phyloP scores from a whole-genome alignment of 2,329 filamentous ascomycete species.

The Aspergillus chevalieri region DNA sequence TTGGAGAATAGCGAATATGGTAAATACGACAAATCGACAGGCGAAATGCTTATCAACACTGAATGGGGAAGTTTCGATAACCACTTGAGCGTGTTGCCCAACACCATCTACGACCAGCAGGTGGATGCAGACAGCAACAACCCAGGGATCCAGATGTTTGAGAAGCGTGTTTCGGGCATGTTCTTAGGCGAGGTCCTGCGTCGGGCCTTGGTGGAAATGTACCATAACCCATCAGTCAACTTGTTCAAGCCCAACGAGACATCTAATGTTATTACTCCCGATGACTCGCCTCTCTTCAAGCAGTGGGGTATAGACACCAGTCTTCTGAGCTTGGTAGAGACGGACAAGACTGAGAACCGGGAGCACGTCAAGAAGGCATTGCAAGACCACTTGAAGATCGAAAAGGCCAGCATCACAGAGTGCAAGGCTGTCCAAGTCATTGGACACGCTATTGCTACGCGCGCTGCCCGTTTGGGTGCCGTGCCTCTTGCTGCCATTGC shows the following conservation, averaged over 20 bases:
- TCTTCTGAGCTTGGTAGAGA: slow-evolving; percentile 79
- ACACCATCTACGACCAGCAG: slow-evolving; percentile 72
- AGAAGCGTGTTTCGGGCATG: slow-evolving; percentile 98
- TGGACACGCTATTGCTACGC: slow-evolving; percentile 75
- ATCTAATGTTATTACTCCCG: slow-evolving; percentile 63
- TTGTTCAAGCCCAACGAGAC: slow-evolving; percentile 73
- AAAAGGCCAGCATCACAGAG: slow-evolving; percentile 72
- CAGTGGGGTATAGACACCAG: slow-evolving; percentile 89
- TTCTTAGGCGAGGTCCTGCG: slow-evolving; percentile 93
- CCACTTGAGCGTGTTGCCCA: slow-evolving; percentile 77
- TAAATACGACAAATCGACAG: slow-evolving; percentile 68
- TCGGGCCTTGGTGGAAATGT: slow-evolving; percentile 64
- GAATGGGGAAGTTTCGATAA: slow-evolving; percentile 99
- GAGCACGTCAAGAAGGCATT: slow-evolving; percentile 70
- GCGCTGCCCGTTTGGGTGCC: slow-evolving; percentile 79
- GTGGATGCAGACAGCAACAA: slow-evolving; percentile 79
- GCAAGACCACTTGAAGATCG: slow-evolving; percentile 68
- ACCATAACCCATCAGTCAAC: slow-evolving; percentile 59
- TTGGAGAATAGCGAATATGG: slow-evolving; percentile 49
- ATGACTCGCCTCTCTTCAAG: slow-evolving; percentile 62
- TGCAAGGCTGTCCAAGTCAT: slow-evolving; percentile 82
- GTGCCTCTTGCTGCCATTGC: slow-evolving; percentile 82
- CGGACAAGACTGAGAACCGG: slow-evolving; percentile 67
- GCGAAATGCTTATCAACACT: slow-evolving; percentile 95
- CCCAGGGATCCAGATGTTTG: slow-evolving; percentile 95